Conservation (phyloP, 208 protist genomes). For the Acanthamoeba healyi region DNA sequence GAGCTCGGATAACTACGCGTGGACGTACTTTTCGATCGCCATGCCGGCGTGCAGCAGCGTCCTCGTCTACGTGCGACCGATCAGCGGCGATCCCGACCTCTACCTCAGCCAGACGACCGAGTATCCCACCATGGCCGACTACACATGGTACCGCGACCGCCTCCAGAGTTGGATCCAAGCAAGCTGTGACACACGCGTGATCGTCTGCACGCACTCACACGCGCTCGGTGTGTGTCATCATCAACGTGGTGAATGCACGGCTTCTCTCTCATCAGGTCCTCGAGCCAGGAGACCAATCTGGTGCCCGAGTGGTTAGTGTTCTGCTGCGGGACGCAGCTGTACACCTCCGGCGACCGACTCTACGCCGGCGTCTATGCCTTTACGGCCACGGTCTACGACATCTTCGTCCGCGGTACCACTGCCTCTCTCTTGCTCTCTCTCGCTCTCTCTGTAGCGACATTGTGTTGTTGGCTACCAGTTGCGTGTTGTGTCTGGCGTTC, state of each 20-base stretch:
- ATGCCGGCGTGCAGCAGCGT: conserved; percentile 2
- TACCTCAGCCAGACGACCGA: conserved; percentile 21
- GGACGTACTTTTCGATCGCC: not conserved
- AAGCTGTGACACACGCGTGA: no score
- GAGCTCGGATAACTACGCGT: not conserved
- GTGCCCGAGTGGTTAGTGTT: conserved; percentile 17
- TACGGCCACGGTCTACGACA: not conserved
- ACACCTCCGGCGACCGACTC: not conserved
- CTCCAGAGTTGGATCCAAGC: no score
- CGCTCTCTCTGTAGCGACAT: no score
- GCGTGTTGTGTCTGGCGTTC: not conserved
- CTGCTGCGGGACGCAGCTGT: conserved; percentile 2
- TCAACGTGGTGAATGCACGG: no score
- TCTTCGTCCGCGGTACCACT: not conserved
- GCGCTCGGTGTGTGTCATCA: no score
- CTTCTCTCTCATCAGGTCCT: no score
- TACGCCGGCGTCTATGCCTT: conserved; percentile 31
- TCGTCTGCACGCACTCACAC: no score
- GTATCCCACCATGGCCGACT: not conserved
- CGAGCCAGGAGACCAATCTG: not conserved
- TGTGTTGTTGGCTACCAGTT: not conserved
- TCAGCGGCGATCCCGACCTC: not conserved
- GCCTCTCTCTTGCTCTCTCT: not conserved
- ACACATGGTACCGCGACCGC: not conserved
- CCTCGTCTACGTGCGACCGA: conserved; percentile 22